Evolutionary conservation across 2,329 filamentous ascomycete genomes (phyloP).

Genomic region (Aspergillus floridensis): DNA sequence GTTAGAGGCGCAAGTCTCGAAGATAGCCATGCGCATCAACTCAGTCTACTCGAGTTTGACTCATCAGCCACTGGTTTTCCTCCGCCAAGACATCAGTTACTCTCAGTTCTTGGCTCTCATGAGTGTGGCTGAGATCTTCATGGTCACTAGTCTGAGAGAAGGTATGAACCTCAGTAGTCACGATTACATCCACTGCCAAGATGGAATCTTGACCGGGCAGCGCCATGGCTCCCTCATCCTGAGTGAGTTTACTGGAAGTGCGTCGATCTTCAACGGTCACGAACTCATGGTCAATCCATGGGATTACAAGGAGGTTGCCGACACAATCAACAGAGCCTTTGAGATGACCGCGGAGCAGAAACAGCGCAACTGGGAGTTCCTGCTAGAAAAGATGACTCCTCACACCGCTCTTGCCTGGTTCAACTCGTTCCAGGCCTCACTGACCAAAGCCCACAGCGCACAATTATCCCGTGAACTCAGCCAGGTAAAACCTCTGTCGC

Average conservation of each 20-base stretch:
- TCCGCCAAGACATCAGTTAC: slow-evolving; percentile 91
- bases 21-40: slow-evolving; percentile 91
- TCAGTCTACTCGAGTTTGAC: slow-evolving; percentile 82
- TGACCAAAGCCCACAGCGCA: slow-evolving; percentile 72
- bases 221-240: slow-evolving; percentile 85
- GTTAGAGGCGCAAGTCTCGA: slow-evolving; percentile 79
- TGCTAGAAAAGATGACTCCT: slow-evolving; percentile 69
- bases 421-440: slow-evolving; percentile 62
- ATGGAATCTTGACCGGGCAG: slow-evolving; percentile 68
- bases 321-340: slow-evolving; percentile 76
- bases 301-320: slow-evolving; percentile 83
- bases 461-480: slow-evolving; percentile 77
- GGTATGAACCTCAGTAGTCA: slow-evolving; percentile 96
- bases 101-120: slow-evolving; percentile 87
- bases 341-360: slow-evolving; percentile 78
- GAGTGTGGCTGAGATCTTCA: slow-evolving; percentile 81
- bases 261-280: slow-evolving; percentile 74
- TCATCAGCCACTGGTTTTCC: slow-evolving; percentile 85
- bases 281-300: slow-evolving; percentile 88
- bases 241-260: slow-evolving; percentile 90
- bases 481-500: slow-evolving; percentile 74
- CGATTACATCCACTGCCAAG: slow-evolving; percentile 89
- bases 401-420: slow-evolving; percentile 85
- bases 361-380: slow-evolving; percentile 66
- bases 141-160: slow-evolving; percentile 91